These are phyloP conservation scores for Zygoascus bituminiphila DNA, from an alignment of 805 yeast genomes.

Conservation along the genomic window DNA sequence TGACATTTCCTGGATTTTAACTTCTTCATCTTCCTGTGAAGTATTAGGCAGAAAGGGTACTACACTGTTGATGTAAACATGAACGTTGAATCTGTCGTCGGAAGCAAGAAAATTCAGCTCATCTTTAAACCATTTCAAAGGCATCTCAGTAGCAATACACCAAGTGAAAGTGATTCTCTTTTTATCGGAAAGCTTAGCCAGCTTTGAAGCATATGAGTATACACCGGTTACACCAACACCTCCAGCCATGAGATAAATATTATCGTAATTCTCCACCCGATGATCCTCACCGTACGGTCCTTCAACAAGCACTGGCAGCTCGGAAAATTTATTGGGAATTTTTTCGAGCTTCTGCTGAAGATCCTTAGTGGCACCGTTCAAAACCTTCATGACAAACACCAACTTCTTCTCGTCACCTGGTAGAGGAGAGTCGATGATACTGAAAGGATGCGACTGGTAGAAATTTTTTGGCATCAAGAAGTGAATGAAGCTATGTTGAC, in stretches of 20 bases:
- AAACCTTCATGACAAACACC: conserved; percentile 10
- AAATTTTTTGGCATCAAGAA: conserved; percentile 45
- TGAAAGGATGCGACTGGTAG: conserved; percentile 74
- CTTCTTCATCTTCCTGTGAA: not conserved
- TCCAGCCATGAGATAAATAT: conserved; percentile 57
- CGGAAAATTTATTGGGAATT: conserved; percentile 8
- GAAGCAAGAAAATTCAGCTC: conserved; percentile 17
- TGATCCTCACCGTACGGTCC: conserved; percentile 64
- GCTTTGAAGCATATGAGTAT: conserved; percentile 32
- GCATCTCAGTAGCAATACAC: conserved; percentile 23
- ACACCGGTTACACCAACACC: conserved; percentile 71
- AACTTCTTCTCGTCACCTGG: conserved; percentile 11
- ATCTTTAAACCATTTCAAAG: conserved; percentile 24
- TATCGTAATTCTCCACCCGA: conserved; percentile 43
- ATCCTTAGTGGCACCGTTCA: conserved; percentile 16
- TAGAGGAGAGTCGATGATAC: conserved; percentile 25
- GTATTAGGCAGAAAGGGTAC: not conserved
- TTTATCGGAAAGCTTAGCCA: conserved; percentile 1
- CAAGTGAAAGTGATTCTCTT: conserved; percentile 24
- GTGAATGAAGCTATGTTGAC: conserved; percentile 49
- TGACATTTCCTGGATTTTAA: not conserved
- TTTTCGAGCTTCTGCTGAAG: conserved; percentile 6
- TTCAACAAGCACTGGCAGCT: conserved; percentile 35
- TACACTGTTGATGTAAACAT: conserved; percentile 9
- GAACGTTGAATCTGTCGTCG: conserved; percentile 20